These are phyloP conservation scores for Pseudogymnoascus verrucosus DNA, from an alignment of 2,329 filamentous ascomycete species.

Conservation along the genomic window DNA sequence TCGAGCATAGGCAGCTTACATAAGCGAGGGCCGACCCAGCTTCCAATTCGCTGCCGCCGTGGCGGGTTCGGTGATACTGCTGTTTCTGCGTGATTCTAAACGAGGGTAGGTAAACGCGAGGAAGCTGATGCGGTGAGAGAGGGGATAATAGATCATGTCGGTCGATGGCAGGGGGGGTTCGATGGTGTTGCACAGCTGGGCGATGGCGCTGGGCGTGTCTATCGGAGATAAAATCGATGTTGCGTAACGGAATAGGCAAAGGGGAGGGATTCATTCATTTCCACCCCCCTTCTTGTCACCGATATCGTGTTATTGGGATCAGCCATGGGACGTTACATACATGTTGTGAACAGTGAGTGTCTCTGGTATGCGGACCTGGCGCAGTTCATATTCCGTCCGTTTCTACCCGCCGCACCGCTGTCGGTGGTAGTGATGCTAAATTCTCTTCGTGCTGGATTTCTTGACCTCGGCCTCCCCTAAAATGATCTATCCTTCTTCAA, in stretches of 20 bases:
- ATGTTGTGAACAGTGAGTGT: not conserved
- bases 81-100: not conserved
- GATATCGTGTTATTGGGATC: not conserved
- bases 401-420: constrained; percentile 2
- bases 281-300: not conserved
- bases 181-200: not conserved
- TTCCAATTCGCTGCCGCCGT: not conserved
- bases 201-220: not conserved
- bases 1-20: not conserved
- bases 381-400: constrained; percentile 4
- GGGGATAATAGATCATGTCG: not conserved
- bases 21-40: not conserved
- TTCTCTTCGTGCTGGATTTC: not conserved
- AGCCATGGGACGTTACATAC: not conserved
- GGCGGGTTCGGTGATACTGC: not conserved
- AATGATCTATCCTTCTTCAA: not conserved
- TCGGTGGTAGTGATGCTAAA: not conserved
- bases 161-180: not conserved
- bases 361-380: not conserved
- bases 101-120: not conserved
- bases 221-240: not conserved
- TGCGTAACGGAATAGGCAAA: not conserved
- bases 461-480: not conserved
- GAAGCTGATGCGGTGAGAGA: not conserved
- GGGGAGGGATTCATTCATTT: not conserved